Conservation (phyloP, 345 rosid genomes). For the Isatis tinctoria region DNA sequence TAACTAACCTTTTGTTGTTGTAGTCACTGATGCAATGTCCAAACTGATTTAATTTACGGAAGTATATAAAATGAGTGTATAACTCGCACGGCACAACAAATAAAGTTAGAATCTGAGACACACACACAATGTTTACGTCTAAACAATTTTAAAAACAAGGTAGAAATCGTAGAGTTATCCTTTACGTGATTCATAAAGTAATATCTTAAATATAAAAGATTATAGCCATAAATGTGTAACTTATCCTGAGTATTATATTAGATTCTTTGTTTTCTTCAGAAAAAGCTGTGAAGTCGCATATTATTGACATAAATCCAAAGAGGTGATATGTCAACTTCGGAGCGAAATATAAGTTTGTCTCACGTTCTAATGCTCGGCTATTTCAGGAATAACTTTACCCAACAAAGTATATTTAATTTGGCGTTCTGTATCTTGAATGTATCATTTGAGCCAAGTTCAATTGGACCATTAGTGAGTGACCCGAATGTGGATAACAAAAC, state of each 20-base stretch:
- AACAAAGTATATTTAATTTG: background rate
- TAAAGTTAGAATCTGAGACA: background rate
- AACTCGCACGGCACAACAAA: background rate
- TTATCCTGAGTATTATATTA: background rate
- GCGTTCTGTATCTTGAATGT: background rate
- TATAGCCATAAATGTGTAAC: background rate
- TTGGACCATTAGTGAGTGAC: background rate
- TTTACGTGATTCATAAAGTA: background rate
- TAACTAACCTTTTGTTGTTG: background rate
- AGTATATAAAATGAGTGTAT: background rate
- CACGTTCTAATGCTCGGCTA: slow-evolving; percentile 16
- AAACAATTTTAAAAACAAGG: background rate
- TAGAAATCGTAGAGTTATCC: background rate
- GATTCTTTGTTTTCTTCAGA: background rate
- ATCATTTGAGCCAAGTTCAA: background rate
- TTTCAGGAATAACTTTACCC: background rate
- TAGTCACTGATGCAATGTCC: background rate
- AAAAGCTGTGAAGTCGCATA: background rate
- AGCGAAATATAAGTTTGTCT: background rate
- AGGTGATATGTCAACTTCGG: slow-evolving; percentile 11
- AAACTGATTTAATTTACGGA: background rate
- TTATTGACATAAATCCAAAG: slow-evolving; percentile 2
- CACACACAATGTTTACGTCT: background rate
- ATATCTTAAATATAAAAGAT: background rate
- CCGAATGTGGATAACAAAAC: background rate